Evolutionary conservation across 306 rosid genomes (phyloP).

Genomic region (Casuarina glauca): DNA sequence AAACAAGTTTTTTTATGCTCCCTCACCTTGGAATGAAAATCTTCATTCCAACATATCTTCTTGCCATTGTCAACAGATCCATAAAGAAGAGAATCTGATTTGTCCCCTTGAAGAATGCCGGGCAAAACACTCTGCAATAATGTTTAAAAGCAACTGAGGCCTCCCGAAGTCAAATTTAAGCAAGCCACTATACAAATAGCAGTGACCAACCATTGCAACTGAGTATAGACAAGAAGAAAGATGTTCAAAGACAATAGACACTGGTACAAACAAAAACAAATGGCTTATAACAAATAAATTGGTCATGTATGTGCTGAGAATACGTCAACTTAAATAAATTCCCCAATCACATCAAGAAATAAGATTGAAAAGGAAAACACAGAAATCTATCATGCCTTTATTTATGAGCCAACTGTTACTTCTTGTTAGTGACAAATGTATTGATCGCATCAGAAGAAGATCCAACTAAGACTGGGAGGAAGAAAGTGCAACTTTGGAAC

Average conservation of each 20-base stretch:
- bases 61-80: constrained; percentile 99
- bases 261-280: background rate
- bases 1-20: constrained; percentile 17
- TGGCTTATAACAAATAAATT: background rate
- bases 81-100: constrained; percentile 91
- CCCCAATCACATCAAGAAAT: background rate
- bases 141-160: constrained; percentile 1
- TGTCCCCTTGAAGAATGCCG: constrained; percentile 99
- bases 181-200: constrained; percentile 15
- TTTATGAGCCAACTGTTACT: background rate
- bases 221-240: constrained; percentile 3
- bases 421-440: background rate
- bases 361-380: background rate
- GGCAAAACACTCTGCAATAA: constrained; percentile 90
- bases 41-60: constrained; percentile 97
- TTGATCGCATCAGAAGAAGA: background rate
- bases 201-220: constrained; percentile 10
- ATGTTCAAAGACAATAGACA: background rate
- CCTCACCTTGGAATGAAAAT: constrained; percentile 91
- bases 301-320: background rate
- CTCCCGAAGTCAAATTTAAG: background rate
- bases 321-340: too few relatives aligned
- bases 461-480: background rate
- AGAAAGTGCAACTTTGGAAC: constrained; percentile 22
- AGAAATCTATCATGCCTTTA: background rate